A percentile compares a stretch with the other conserved stretches of the same genome.
phyloP scores from a whole-genome alignment of 1,284 basidiomycete genomes.

The Heliocybe sulcata region DNA sequence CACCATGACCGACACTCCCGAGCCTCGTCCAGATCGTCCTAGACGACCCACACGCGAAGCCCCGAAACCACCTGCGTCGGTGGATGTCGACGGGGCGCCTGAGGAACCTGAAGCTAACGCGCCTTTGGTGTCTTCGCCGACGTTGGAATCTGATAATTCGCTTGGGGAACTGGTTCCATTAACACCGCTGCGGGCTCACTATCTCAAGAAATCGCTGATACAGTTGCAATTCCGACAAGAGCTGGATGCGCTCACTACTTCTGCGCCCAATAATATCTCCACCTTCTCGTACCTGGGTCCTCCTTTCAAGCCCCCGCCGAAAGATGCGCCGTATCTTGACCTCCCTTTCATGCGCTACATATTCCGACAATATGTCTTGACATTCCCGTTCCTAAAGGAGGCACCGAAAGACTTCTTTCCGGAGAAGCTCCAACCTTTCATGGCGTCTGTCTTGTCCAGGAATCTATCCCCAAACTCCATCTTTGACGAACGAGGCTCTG shows the following conservation, averaged over 20 bases:
- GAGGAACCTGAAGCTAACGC: neutral
- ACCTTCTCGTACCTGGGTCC: conserved; percentile 82
- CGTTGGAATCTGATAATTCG: neutral
- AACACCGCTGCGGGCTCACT: conserved; percentile 86
- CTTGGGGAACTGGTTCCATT: conserved; percentile 26
- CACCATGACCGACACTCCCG: neutral
- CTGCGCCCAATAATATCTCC: conserved; percentile 49
- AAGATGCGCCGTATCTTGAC: conserved; percentile 54
- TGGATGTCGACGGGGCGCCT: neutral
- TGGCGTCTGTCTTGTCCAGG: conserved; percentile 72
- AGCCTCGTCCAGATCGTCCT: neutral
- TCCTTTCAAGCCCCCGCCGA: conserved; percentile 73
- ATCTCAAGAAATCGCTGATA: conserved; percentile 93
- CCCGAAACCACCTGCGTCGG: neutral
- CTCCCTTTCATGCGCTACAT: conserved; percentile 85
- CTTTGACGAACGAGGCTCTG: conserved; percentile 48
- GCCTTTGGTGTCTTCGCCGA: neutral
- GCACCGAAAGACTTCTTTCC: conserved; percentile 88
- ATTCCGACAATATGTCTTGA: conserved; percentile 86
- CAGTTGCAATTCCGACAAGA: conserved; percentile 80
- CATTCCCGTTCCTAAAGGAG: conserved; percentile 87
- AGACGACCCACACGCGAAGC: neutral
- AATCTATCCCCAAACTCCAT: conserved; percentile 65
- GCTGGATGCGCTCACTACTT: conserved; percentile 61
- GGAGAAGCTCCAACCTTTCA: conserved; percentile 89